Evolutionary conservation across 306 rosid species (phyloP).

Genomic region (Benincasa hispida): DNA sequence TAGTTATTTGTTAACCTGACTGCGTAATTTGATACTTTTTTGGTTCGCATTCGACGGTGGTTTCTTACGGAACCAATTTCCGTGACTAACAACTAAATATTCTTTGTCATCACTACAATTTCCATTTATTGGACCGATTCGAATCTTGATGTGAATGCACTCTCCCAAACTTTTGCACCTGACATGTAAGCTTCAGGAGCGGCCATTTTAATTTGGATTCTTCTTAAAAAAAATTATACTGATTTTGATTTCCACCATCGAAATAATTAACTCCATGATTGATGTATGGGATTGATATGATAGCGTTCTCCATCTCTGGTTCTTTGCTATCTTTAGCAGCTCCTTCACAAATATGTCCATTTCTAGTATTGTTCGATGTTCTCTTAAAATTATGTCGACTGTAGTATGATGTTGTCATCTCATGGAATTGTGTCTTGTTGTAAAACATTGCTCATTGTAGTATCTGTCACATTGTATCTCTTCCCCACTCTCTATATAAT

Average conservation of each 20-base stretch:
- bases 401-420: background rate
- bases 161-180: background rate
- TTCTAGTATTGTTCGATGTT: background rate
- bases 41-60: background rate
- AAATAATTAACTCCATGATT: background rate
- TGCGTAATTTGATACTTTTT: background rate
- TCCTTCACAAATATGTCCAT: background rate
- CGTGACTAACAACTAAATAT: background rate
- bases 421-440: background rate
- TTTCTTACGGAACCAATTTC: background rate
- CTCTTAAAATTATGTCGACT: background rate
- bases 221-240: background rate
- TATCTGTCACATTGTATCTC: background rate
- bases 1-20: slow-evolving; percentile 13
- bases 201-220: background rate
- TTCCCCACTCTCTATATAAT: background rate
- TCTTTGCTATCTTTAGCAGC: background rate
- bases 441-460: background rate
- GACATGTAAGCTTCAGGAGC: background rate
- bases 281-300: background rate
- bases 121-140: background rate
- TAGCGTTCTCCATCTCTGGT: background rate
- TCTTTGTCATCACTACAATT: background rate
- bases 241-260: background rate
- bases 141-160: background rate